phyloP scores from a whole-genome alignment of 768 basidiomycete species.

The Termitomyces sp. region DNA sequence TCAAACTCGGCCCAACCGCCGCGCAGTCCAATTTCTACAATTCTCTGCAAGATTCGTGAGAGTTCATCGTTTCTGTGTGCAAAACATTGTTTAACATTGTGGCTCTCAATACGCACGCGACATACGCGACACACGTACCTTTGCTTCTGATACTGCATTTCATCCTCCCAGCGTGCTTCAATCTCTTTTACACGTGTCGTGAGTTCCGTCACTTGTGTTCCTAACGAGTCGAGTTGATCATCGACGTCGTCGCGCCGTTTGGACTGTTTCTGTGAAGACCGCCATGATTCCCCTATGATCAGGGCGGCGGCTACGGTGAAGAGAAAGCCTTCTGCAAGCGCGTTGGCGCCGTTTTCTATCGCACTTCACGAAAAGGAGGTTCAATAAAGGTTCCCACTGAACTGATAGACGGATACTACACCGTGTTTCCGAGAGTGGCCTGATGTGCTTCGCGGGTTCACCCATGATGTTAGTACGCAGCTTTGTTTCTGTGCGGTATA shows the following conservation, averaged over 20 bases:
- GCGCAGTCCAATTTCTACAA: constrained; percentile 64
- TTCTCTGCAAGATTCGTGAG: constrained; percentile 54
- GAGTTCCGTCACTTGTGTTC: constrained; percentile 39
- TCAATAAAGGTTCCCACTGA: background rate
- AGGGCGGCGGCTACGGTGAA: constrained; percentile 70
- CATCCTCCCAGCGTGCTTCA: constrained; percentile 35
- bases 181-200: constrained; percentile 35
- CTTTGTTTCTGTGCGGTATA: constrained; percentile 70
- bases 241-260: constrained; percentile 71
- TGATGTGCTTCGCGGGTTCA: constrained; percentile 64
- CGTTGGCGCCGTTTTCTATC: constrained; percentile 82
- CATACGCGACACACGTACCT: constrained; percentile 30
- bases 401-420: constrained; percentile 24
- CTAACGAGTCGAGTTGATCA: constrained; percentile 61
- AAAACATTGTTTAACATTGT: background rate
- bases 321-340: constrained; percentile 80
- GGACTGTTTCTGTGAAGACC: constrained; percentile 61
- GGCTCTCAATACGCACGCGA: background rate
- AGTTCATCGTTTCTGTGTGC: constrained; percentile 58
- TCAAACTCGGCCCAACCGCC: constrained; percentile 64
- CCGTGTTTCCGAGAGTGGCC: constrained; percentile 75
- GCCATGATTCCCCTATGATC: constrained; percentile 75
- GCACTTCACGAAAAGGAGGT: constrained; percentile 38
- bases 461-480: constrained; percentile 75
- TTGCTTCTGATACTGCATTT: constrained; percentile 36